A percentile compares a stretch with the other conserved stretches of the same genome.
phyloP scores from a whole-genome alignment of 176 grass and related monocot species.

The Juncus inflexus region DNA sequence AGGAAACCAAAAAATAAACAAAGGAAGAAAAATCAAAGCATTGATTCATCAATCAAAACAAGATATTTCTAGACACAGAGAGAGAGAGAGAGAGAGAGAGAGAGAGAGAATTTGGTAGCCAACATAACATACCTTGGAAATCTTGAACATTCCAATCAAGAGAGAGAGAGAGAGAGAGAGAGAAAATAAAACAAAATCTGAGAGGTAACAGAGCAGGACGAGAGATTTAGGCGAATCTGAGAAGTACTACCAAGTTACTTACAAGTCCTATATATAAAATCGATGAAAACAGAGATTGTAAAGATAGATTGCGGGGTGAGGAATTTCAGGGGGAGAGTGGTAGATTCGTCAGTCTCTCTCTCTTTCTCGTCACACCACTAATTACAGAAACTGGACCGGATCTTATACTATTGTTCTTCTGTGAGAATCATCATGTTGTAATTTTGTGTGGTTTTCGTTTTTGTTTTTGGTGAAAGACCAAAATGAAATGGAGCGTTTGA shows the following conservation, averaged over 20 bases:
- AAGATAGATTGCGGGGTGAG: not conserved
- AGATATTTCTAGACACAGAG: conserved; percentile 17
- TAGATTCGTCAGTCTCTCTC: conserved; percentile 25
- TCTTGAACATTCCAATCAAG: conserved; percentile 23
- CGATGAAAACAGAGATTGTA: conserved; percentile 1
- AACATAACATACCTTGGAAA: conserved; percentile 26
- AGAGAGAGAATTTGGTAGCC: conserved; percentile 24
- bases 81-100: conserved; percentile 5
- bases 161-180: conserved; percentile 1
- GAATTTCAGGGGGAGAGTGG: not conserved
- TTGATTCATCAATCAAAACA: conserved; percentile 2
- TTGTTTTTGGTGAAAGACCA: no score
- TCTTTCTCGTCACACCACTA: conserved; percentile 17
- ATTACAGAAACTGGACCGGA: conserved; percentile 19
- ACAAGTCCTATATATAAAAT: not conserved
- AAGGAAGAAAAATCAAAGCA: not conserved
- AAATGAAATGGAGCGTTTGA: no score
- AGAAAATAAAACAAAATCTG: not conserved
- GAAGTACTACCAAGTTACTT: not conserved
- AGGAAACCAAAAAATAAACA: not conserved
- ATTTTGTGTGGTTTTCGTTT: no score
- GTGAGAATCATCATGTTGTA: not conserved
- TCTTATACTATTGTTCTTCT: conserved; percentile 18
- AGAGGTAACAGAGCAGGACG: conserved; percentile 6
- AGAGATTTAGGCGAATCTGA: conserved; percentile 26